A percentile compares a stretch with the other conserved stretches of the same genome.
phyloP scores from a whole-genome alignment of 257 asterid species.

The Solanum medicagineum region DNA sequence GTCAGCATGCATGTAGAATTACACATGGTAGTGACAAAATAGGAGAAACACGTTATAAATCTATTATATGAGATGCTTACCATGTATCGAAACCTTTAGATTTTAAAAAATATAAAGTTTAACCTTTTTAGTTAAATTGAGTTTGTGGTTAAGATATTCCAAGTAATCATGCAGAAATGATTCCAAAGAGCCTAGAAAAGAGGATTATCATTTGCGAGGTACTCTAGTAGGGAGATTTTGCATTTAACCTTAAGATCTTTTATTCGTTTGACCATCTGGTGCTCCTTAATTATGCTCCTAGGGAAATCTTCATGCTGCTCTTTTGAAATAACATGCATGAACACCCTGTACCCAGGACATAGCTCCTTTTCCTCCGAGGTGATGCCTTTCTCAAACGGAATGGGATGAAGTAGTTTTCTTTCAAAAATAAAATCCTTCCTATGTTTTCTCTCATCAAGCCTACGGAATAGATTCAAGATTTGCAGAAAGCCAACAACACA shows the following conservation, averaged over 20 bases:
- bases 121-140: too few species aligned
- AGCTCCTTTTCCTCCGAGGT: conserved; percentile 69
- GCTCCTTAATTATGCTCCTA: conserved; percentile 70
- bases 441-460: conserved; percentile 97
- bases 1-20: too few species aligned
- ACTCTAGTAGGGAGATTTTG: not conserved
- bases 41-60: too few species aligned
- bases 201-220: not conserved
- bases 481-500: not conserved
- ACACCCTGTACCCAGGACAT: conserved; percentile 55
- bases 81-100: too few species aligned
- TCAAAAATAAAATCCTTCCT: conserved; percentile 85
- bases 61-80: too few species aligned
- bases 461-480: conserved; percentile 12
- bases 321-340: conserved; percentile 85
- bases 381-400: conserved; percentile 64
- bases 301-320: conserved; percentile 73
- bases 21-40: too few species aligned
- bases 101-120: too few species aligned
- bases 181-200: not conserved
- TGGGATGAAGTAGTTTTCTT: conserved; percentile 67
- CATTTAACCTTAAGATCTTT: conserved; percentile 62
- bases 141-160: too few species aligned
- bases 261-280: conserved; percentile 64
- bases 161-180: not conserved